Evolutionary conservation across 2,329 filamentous ascomycete genomes (phyloP).

Genomic region (Coniella lustricola): DNA sequence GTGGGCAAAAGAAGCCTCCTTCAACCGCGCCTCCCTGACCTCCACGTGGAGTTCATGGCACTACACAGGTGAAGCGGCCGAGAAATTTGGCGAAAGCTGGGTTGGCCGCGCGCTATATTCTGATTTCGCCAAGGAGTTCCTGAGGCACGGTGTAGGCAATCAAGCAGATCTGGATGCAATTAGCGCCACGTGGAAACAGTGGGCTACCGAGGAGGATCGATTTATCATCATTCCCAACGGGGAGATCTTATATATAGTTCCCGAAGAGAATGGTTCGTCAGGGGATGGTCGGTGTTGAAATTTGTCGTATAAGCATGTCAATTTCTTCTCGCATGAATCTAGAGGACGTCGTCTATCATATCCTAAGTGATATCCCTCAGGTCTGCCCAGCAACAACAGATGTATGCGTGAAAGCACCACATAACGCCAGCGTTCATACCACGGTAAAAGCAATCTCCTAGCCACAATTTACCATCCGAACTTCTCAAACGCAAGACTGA

Average conservation of each 20-base stretch:
- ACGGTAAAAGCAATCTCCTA: too few species aligned
- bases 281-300: too few species aligned
- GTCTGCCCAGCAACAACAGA: too few species aligned
- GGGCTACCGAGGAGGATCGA: conserved; percentile 6
- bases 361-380: too few species aligned
- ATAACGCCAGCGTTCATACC: too few species aligned
- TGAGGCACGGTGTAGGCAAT: neutral
- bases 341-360: too few species aligned
- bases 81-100: conserved; percentile 9
- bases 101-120: conserved; percentile 8
- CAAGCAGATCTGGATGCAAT: conserved; percentile 8
- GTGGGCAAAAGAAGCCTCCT: conserved; percentile 12
- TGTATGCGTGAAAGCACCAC: too few species aligned
- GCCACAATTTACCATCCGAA: conserved; percentile 53
- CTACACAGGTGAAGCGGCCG: conserved; percentile 10
- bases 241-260: conserved; percentile 10
- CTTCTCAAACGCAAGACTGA: conserved; percentile 56
- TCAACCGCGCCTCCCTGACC: neutral
- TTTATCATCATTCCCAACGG: conserved; percentile 12
- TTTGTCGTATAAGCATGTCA: too few species aligned
- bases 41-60: conserved; percentile 6
- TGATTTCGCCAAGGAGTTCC: conserved; percentile 9
- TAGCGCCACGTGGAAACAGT: conserved; percentile 6
- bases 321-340: too few species aligned
- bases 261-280: neutral